phyloP scores from a whole-genome alignment of 176 grass and related monocot species.

The Hyparrhenia diplandra region DNA sequence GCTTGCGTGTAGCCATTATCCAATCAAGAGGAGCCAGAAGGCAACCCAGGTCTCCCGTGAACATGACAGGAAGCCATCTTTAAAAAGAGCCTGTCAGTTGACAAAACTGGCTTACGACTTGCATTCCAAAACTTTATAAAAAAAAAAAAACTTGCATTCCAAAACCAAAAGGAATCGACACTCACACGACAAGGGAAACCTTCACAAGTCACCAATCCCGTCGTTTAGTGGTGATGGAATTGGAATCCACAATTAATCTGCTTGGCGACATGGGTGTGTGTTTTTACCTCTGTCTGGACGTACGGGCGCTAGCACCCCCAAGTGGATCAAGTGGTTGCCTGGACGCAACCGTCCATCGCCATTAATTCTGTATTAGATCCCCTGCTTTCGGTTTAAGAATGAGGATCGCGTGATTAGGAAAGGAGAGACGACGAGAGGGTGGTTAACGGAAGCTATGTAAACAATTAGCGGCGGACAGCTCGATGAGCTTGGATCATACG shows the following conservation, averaged over 20 bases:
- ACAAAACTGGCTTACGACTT: neutral
- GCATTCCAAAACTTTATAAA: no score
- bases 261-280: conserved; percentile 9
- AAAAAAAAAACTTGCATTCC: no score
- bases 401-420: neutral
- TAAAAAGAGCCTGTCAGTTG: neutral
- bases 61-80: conserved; percentile 21
- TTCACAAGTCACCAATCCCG: neutral
- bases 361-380: neutral
- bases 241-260: neutral
- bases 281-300: conserved; percentile 24
- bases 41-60: conserved; percentile 7
- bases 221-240: neutral
- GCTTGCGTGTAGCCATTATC: conserved; percentile 32
- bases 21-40: conserved; percentile 18
- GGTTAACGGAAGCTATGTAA: neutral
- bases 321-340: conserved; percentile 17
- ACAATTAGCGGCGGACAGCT: neutral
- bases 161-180: conserved; percentile 12
- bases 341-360: neutral
- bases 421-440: neutral
- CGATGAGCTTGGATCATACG: neutral
- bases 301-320: neutral
- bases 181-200: neutral
- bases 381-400: neutral